Evolutionary conservation across 2,329 filamentous ascomycete genomes (phyloP).

Genomic region (Stachybotrys chartarum): DNA sequence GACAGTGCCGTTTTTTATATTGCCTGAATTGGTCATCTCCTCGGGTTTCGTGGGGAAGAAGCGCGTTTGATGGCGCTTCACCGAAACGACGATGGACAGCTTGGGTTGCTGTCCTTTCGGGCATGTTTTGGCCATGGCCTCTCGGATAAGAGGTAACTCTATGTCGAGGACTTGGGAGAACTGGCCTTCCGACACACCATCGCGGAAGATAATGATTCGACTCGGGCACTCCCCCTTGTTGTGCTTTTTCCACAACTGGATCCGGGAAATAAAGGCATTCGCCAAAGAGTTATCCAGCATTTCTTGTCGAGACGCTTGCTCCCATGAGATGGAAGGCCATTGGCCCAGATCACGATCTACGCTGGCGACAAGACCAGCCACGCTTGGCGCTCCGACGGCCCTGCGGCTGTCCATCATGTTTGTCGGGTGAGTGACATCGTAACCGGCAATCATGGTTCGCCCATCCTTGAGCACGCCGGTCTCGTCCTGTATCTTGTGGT

Average conservation of each 20-base stretch:
- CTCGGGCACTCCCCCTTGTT: constrained; percentile 53
- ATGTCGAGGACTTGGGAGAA: constrained; percentile 60
- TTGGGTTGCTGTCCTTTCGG: constrained; percentile 47
- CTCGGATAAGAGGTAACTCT: constrained; percentile 61
- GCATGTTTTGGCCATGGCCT: constrained; percentile 57
- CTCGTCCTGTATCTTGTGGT: constrained; percentile 56
- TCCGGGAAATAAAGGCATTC: constrained; percentile 54
- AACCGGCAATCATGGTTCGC: constrained; percentile 79
- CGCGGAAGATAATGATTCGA: constrained; percentile 78
- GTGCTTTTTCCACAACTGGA: constrained; percentile 55
- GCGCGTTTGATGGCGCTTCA: constrained; percentile 83
- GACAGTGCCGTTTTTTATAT: constrained; percentile 68
- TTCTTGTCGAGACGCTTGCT: constrained; percentile 60
- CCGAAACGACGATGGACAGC: constrained; percentile 70
- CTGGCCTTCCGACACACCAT: constrained; percentile 84
- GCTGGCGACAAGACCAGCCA: constrained; percentile 76
- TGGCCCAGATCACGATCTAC: constrained; percentile 63
- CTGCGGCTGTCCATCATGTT: constrained; percentile 29
- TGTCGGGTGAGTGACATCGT: constrained; percentile 87
- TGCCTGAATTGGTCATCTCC: constrained; percentile 47
- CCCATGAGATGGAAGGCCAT: constrained; percentile 68
- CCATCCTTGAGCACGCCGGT: constrained; percentile 54
- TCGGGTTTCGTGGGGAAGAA: constrained; percentile 64
- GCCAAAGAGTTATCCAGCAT: constrained; percentile 58
- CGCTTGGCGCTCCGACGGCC: constrained; percentile 50